Conservation (phyloP, 2,329 filamentous ascomycete genomes). For the Sordariomycetes sp. region DNA sequence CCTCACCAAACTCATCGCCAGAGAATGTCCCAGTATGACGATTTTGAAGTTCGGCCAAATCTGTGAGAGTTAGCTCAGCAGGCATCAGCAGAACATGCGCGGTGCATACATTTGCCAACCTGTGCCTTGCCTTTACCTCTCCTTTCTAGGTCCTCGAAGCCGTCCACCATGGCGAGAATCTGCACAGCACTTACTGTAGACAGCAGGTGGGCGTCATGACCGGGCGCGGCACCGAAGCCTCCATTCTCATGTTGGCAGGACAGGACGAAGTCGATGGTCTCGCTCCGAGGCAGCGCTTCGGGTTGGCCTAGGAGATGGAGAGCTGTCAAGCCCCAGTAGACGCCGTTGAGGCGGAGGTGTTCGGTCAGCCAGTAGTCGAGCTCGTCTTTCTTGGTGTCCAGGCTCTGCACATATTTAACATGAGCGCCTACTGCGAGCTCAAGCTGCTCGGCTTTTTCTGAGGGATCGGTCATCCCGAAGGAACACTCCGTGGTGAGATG, state of each 20-base stretch:
- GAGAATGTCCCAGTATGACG: constrained; percentile 75
- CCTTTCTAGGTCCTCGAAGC: constrained; percentile 70
- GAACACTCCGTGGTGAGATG: background rate
- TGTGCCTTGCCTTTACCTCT: constrained; percentile 54
- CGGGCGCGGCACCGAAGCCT: constrained; percentile 88
- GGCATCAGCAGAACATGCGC: constrained; percentile 2
- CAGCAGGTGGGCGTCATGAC: constrained; percentile 92
- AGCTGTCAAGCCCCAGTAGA: constrained; percentile 93
- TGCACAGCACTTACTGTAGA: constrained; percentile 95
- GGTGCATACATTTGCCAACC: constrained; percentile 67
- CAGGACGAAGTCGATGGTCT: constrained; percentile 86
- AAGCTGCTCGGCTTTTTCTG: constrained; percentile 23
- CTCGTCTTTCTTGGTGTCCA: constrained; percentile 88
- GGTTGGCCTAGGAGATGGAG: constrained; percentile 77
- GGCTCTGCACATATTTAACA: constrained; percentile 84
- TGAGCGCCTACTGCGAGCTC: constrained; percentile 51
- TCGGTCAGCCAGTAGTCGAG: constrained; percentile 98
- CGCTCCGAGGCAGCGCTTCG: constrained; percentile 68
- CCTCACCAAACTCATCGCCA: constrained; percentile 94
- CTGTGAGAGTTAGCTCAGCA: constrained; percentile 28
- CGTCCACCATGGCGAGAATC: constrained; percentile 80
- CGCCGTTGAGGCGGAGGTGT: constrained; percentile 86
- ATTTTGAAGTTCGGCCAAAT: constrained; percentile 77
- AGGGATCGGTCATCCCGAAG: constrained; percentile 19
- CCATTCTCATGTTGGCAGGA: constrained; percentile 86